Conservation (phyloP, 2,329 filamentous ascomycete species). For the Epichloe gansuensis region DNA sequence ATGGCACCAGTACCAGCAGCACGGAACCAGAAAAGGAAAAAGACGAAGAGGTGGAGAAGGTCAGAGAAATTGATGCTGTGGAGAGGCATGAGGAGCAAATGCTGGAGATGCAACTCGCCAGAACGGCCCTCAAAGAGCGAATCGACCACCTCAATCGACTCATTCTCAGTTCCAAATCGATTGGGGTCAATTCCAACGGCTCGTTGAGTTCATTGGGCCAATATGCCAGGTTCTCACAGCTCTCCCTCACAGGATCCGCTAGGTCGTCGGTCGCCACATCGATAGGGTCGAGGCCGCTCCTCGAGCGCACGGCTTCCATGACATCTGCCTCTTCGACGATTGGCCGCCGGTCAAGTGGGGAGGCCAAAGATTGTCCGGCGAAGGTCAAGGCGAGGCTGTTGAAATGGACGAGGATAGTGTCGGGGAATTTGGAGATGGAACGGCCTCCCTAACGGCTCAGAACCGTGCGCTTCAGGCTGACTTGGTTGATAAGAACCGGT, state of each 20-base stretch:
- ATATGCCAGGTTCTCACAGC: constrained; percentile 49
- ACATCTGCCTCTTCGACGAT: constrained; percentile 51
- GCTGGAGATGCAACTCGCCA: constrained; percentile 93
- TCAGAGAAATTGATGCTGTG: constrained; percentile 66
- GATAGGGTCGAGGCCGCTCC: constrained; percentile 31
- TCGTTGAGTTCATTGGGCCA: constrained; percentile 56
- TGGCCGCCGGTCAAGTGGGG: constrained; percentile 36
- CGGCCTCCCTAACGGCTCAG: constrained; percentile 70
- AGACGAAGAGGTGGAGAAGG: constrained; percentile 60
- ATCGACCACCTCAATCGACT: constrained; percentile 94
- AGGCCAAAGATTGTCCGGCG: constrained; percentile 32
- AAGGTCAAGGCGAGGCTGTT: constrained; percentile 24
- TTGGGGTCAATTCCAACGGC: constrained; percentile 75
- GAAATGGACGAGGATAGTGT: constrained; percentile 56
- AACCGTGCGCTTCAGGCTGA: constrained; percentile 91
- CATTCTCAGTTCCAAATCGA: constrained; percentile 90
- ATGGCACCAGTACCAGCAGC: constrained; percentile 49
- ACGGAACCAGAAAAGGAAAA: constrained; percentile 42
- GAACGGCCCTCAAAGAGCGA: constrained; percentile 89
- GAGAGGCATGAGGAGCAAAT: constrained; percentile 92
- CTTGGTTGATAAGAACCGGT: constrained; percentile 90
- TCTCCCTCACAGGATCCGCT: constrained; percentile 42
- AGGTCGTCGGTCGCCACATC: constrained; percentile 62
- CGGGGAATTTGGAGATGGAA: constrained; percentile 79
- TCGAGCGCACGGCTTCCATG: constrained; percentile 56